Evolutionary conservation across 345 rosid species (phyloP).

Genomic region (Lepidium africanum): DNA sequence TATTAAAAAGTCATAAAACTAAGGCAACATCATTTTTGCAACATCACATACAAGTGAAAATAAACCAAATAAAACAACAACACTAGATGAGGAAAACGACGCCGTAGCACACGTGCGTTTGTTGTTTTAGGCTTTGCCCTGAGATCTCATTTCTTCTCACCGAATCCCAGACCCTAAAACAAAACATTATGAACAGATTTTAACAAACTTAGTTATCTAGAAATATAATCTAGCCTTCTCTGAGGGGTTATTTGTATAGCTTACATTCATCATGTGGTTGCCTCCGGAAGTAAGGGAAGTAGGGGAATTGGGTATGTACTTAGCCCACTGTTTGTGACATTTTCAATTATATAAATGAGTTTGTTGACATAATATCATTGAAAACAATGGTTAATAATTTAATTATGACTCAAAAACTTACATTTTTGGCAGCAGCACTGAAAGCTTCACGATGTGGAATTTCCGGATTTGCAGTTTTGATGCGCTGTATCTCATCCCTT

Average conservation of each 20-base stretch:
- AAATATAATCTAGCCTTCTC: background rate
- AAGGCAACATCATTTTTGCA: constrained; percentile 22
- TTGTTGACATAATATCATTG: background rate
- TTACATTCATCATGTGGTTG: constrained; percentile 41
- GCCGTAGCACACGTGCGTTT: constrained; percentile 26
- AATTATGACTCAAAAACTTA: constrained; percentile 21
- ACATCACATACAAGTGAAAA: constrained; percentile 7
- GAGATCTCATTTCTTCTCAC: constrained; percentile 30
- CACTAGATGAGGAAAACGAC: constrained; percentile 7
- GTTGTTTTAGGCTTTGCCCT: constrained; percentile 6
- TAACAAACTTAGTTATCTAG: background rate
- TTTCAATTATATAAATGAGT: background rate
- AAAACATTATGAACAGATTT: background rate
- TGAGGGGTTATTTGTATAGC: constrained; percentile 1
- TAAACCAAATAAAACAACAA: background rate
- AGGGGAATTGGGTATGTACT: constrained; percentile 80
- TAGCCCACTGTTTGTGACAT: constrained; percentile 62
- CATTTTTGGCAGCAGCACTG: constrained; percentile 94
- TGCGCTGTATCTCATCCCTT: constrained; percentile 99
- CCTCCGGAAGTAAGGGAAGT: constrained; percentile 45
- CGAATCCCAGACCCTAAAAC: constrained; percentile 31
- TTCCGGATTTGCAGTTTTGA: constrained; percentile 91
- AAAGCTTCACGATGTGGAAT: constrained; percentile 97
- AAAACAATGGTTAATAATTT: background rate
- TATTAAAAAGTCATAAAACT: constrained; percentile 13